Evolutionary conservation across 805 yeast species (phyloP), one percentile per base, ranked within the genome.

Genomic region (Ogataea philodendri): DNA sequence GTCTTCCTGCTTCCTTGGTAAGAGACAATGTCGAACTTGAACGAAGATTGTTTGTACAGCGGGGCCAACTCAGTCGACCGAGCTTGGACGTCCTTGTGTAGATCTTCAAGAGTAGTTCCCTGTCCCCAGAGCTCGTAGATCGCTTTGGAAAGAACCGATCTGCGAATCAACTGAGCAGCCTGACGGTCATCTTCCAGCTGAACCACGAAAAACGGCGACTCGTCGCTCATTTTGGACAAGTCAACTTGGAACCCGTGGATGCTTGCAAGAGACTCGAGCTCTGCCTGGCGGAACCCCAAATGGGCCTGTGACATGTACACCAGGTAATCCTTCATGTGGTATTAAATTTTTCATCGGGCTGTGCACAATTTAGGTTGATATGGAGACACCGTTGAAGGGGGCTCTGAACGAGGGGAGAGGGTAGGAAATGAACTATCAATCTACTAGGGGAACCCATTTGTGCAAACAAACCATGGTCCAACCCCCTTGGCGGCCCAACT

Each of bases 281-380:
- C 98, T 0, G 95, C 85, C 22, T 62, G 62, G 31, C 97, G 69
- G 60, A 90, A 90, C 41, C 74, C 71, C 32, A 81, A 78, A 54
- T 87, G 88, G 26, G 81, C 74, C 60, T 89, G 96, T 3, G 96
- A 96, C 54, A 93, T 70, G 54, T 82, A 78, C n/a, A 93, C 66
- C 30, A 90, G 57, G 53, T 86, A 93, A 36, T 73, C 69, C 59
- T 70, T 73, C 74, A 70, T 70, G 22, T n/a, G 20, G 15, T 23
- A 8, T 14, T 28, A 35, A 35, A 29, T 28, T 28, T 35, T 35
- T 35, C 39, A 29, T 22, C 25, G 30, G 39, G 39, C 39, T 28
- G 39, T 35, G 39, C 39, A 15, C n/a, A n/a, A n/a, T n/a, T n/a
- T n/a, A n/a, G n/a, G n/a, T n/a, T n/a, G n/a, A 16, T 18, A 14